phyloP scores from a whole-genome alignment of 208 protist genomes.

The Leishmania tarentolae region DNA sequence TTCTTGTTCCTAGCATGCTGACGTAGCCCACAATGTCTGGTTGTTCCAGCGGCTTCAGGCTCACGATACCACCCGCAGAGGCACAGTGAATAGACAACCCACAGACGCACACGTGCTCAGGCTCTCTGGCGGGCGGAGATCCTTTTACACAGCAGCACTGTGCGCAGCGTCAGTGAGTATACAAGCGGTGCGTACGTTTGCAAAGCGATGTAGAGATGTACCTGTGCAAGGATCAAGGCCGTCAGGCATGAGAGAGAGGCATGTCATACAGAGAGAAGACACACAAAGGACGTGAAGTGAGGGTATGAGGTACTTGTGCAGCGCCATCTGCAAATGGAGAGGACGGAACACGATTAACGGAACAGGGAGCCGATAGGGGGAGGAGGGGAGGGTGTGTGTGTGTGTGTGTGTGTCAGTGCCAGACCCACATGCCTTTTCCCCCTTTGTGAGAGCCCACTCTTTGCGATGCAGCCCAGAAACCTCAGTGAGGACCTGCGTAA shows the following conservation, averaged over 20 bases:
- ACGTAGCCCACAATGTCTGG: background rate
- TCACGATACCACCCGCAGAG: background rate
- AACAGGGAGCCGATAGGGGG: background rate
- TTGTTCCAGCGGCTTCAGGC: background rate
- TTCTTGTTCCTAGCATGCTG: too few relatives aligned
- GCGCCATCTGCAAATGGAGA: background rate
- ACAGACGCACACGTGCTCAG: background rate
- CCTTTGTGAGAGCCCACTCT: too few relatives aligned
- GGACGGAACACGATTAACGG: background rate
- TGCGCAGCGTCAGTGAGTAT: background rate
- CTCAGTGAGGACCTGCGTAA: background rate
- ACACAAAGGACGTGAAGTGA: background rate
- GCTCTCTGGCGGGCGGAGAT: background rate
- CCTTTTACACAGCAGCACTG: background rate
- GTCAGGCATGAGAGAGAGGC: background rate
- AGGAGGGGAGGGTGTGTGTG: background rate
- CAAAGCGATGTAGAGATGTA: background rate
- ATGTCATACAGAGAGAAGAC: background rate
- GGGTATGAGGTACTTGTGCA: background rate
- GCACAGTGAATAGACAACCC: background rate
- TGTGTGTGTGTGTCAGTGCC: background rate
- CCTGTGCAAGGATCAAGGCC: background rate
- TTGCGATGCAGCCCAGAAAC: background rate
- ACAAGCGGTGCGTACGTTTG: background rate
- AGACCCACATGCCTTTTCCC: background rate